These are phyloP conservation scores for Halteria grandinella DNA, from an alignment of 73 alveolate species.

Conservation along the genomic window DNA sequence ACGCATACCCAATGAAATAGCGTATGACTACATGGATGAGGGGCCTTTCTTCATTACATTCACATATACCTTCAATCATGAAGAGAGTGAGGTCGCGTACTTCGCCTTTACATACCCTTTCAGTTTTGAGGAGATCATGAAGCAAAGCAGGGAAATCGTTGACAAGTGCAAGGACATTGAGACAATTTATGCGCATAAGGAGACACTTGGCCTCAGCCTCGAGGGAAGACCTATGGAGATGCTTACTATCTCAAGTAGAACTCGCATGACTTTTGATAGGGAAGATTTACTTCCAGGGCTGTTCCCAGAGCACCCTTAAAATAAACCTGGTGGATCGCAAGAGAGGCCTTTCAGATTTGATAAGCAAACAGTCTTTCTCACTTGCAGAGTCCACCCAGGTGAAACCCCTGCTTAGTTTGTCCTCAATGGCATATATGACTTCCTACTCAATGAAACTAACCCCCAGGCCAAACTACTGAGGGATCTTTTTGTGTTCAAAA, in stretches of 20 bases:
- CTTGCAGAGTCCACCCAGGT: conserved; percentile 99
- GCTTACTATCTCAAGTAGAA: conserved; percentile 60
- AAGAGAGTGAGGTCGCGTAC: conserved; percentile 37
- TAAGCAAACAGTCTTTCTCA: too few species aligned
- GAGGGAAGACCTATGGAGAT: conserved; percentile 69
- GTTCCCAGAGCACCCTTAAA: too few species aligned
- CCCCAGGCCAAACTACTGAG: too few species aligned
- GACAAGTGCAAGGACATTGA: background rate
- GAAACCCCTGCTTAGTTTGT: conserved; percentile 96
- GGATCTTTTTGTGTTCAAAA: conserved; percentile 66
- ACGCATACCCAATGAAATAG: conserved; percentile 18
- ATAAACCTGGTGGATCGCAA: too few species aligned
- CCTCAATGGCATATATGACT: conserved; percentile 86
- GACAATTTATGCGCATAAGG: conserved; percentile 68
- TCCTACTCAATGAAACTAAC: too few species aligned
- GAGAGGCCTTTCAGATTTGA: too few species aligned
- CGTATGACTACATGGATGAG: background rate
- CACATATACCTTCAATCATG: conserved; percentile 54
- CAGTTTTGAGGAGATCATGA: conserved; percentile 60
- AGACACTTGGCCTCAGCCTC: conserved; percentile 45
- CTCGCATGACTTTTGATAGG: conserved; percentile 55
- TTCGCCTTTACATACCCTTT: conserved; percentile 81
- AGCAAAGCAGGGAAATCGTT: conserved; percentile 10
- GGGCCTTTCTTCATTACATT: conserved; percentile 57
- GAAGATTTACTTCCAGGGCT: too few species aligned